Evolutionary conservation across 331 rosid genomes (phyloP).

Genomic region (Acacia concinna): DNA sequence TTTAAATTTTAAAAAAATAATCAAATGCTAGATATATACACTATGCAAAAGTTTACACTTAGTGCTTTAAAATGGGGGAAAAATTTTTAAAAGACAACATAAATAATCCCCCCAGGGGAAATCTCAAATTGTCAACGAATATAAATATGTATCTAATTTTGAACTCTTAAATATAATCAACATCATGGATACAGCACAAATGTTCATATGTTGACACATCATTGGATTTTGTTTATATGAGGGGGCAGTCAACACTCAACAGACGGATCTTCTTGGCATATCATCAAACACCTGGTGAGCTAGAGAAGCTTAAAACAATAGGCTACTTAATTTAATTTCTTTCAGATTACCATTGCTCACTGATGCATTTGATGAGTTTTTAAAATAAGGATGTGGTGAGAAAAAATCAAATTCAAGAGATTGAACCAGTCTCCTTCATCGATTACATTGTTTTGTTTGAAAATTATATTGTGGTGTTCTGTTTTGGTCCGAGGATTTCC

Average conservation of each 20-base stretch:
- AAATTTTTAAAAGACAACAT: background rate
- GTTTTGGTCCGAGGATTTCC: no score
- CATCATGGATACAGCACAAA: background rate
- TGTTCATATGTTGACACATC: background rate
- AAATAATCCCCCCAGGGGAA: background rate
- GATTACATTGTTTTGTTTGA: background rate
- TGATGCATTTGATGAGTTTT: background rate
- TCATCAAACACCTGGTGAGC: slow-evolving; percentile 32
- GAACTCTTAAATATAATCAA: no score
- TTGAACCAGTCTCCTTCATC: background rate
- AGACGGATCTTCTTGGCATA: slow-evolving; percentile 14
- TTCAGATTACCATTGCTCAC: background rate
- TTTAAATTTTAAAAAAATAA: background rate
- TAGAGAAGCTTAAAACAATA: background rate
- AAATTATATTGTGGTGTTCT: no score
- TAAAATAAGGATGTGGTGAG: background rate
- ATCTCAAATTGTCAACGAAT: background rate
- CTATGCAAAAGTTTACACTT: background rate
- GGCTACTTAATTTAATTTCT: background rate
- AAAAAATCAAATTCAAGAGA: background rate
- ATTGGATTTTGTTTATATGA: background rate
- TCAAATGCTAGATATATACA: background rate
- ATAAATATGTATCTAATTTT: background rate
- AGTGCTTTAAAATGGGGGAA: no score
- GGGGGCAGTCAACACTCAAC: background rate